Base-by-base conservation (phyloP, 148 eudicot genomes). In the Chenopodium berlandieri region DNA sequence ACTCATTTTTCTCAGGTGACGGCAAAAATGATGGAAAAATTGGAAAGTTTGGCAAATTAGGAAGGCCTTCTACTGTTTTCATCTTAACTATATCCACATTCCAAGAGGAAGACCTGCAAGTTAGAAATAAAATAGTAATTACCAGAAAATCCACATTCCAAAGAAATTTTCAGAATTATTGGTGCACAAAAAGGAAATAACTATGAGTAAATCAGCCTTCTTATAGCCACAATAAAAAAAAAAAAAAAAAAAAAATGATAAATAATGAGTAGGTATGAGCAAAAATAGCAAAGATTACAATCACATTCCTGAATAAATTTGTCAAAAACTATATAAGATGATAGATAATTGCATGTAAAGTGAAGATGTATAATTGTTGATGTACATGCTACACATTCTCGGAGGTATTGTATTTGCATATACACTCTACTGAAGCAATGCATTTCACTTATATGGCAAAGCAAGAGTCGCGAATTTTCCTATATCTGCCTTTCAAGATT, bases 81-180 rank as follows among this genome's bases (percentile, higher is more conserved):
- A 23, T 50, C 78, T 78, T 80, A 54, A 77, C 81, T 78, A 83
- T 88, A 4, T 86, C 83, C 34, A 89, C 30, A 68, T 52, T 69
- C 83, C 82, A 86, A 30, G 14, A 32, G 0, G 84, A 27, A 69
- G 80, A 40, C 74, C 89, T 87, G 87, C 58, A 73, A 22, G 9
- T 23, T 54, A 67, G 69, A 66, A 46, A 47, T 23, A 58, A 40
- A 52, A 7, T 20, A 44, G 72, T 71, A 12, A 81, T 46, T 50
- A 73, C 34, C 23, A 63, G 62, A 14, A 56, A 56, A 56, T 19
- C 62, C 22, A 56, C 62, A 17, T 56, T 56, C 62, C 16, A 5
- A 16, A 63, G 2, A 37, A 23, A 40, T 37, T 20, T 75, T 27
- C 71, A 69, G 1, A 56, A 30, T 9, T 60, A 40, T 23, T 23